phyloP scores from a whole-genome alignment of 306 rosid genomes.

The Biancaea sappan region DNA sequence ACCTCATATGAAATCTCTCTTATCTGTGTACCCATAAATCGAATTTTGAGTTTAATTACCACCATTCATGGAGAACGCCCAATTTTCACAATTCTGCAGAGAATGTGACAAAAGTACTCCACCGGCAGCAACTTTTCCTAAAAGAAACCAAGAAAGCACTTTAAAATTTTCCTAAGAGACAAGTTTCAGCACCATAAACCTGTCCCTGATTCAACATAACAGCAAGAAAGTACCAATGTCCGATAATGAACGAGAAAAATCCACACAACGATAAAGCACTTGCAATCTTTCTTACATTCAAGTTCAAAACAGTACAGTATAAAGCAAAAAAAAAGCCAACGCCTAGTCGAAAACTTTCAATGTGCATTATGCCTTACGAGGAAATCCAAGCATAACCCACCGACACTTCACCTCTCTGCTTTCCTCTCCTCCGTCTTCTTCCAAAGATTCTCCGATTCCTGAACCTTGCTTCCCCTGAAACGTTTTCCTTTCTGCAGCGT shows the following conservation, averaged over 20 bases:
- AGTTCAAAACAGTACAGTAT: constrained; percentile 34
- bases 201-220: constrained; percentile 8
- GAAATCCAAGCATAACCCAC: constrained; percentile 57
- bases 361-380: constrained; percentile 53
- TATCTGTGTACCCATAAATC: constrained; percentile 40
- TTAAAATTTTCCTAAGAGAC: constrained; percentile 18
- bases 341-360: constrained; percentile 39
- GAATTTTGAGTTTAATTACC: constrained; percentile 43
- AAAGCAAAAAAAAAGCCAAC: constrained; percentile 31
- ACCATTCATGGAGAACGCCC: constrained; percentile 40
- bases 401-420: constrained; percentile 39
- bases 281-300: constrained; percentile 64
- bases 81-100: constrained; percentile 30
- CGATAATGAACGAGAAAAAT: constrained; percentile 22
- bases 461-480: constrained; percentile 27
- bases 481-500: constrained; percentile 31
- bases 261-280: constrained; percentile 42
- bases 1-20: constrained; percentile 27
- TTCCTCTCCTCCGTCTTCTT: constrained; percentile 25
- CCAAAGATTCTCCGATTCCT: constrained; percentile 59
- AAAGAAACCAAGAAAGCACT: constrained; percentile 38
- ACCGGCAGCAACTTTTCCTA: no score
- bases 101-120: constrained; percentile 30
- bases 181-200: constrained; percentile 19
- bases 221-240: constrained; percentile 16